A percentile compares a stretch with the other conserved stretches of the same genome.
Evolutionary conservation across 306 rosid species (phyloP).

Genomic region (Crotalaria pallida): DNA sequence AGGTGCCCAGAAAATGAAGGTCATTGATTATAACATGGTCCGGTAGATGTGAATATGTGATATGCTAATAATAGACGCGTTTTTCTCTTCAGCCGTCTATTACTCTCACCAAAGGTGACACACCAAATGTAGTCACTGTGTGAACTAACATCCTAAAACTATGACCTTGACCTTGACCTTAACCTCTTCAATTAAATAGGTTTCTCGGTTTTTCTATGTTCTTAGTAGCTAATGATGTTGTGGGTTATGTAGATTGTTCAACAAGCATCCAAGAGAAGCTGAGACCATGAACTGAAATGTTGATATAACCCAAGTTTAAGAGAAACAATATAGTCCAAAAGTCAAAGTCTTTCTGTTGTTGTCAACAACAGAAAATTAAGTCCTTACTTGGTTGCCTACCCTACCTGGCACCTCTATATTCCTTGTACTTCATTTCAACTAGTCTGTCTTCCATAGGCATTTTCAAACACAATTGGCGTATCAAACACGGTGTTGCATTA

Average conservation of each 20-base stretch:
- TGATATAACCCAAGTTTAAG: not conserved
- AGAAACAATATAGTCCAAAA: not conserved
- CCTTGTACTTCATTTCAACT: not conserved
- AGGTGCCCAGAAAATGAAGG: not conserved
- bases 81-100: not conserved
- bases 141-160: not conserved
- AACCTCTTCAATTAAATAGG: not conserved
- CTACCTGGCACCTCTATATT: not conserved
- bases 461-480: slow-evolving; percentile 25
- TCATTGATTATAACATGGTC: not conserved
- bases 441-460: slow-evolving; percentile 20
- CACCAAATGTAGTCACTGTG: not conserved
- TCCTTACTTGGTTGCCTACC: not conserved
- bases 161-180: not conserved
- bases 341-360: not conserved
- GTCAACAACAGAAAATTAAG: not conserved
- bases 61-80: not conserved
- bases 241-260: not conserved
- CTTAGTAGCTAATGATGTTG: not conserved
- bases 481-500: not conserved
- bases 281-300: not conserved
- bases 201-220: not conserved
- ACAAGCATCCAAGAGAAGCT: not conserved
- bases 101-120: not conserved
- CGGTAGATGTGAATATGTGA: not conserved